Conservation (phyloP, 805 yeast genomes). For the Grigorovia humatica region DNA sequence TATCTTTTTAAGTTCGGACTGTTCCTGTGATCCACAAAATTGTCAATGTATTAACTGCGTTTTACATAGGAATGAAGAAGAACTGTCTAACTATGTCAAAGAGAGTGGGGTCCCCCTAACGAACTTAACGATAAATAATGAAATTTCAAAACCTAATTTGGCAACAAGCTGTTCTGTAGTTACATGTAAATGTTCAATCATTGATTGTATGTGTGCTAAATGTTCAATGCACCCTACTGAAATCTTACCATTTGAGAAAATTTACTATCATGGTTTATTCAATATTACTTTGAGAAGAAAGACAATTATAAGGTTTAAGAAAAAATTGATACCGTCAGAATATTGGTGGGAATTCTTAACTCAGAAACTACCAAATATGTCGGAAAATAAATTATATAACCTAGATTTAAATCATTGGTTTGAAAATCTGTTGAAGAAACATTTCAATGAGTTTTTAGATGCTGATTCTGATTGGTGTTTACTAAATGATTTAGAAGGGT, state of each 20-base stretch:
- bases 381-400: constrained; percentile 12
- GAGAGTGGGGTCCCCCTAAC: constrained; percentile 25
- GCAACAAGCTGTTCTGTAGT: constrained; percentile 4
- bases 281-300: constrained; percentile 19
- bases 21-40: constrained; percentile 25
- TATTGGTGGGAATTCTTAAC: constrained; percentile 28
- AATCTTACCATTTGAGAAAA: constrained; percentile 18
- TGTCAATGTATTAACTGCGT: constrained; percentile 28
- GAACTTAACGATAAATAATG: constrained; percentile 5
- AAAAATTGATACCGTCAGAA: constrained; percentile 23
- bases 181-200: constrained; percentile 16
- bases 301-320: constrained; percentile 19
- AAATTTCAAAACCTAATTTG: not conserved
- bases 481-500: constrained; percentile 8
- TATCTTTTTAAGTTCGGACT: constrained; percentile 24
- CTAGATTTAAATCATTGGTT: constrained; percentile 22
- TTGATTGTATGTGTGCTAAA: constrained; percentile 15
- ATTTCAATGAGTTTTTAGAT: constrained; percentile 12
- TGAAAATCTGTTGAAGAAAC: constrained; percentile 15
- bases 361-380: constrained; percentile 19
- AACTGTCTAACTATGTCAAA: constrained; percentile 21
- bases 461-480: constrained; percentile 5
- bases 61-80: constrained; percentile 28
- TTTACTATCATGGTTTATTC: constrained; percentile 19
- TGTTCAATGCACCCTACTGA: constrained; percentile 23